Evolutionary conservation across 495 filamentous ascomycete species (phyloP), one percentile per base, ranked within the genome.

Genomic region (Staphylotrichum longicolle): DNA sequence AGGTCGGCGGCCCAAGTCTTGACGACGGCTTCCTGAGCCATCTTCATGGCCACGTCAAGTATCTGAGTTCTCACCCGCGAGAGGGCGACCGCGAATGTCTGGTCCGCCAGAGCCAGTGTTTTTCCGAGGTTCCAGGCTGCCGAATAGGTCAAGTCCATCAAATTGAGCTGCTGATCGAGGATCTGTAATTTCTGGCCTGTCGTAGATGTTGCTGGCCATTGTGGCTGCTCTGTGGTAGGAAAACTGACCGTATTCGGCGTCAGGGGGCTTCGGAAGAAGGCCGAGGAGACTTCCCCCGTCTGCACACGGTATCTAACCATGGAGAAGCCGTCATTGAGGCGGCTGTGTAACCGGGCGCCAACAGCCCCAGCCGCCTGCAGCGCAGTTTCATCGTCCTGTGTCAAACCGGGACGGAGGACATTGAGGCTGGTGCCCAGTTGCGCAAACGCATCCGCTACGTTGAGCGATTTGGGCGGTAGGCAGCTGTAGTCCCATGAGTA

Each of bases 81-180:
- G 5, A 81, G 55, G 0, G 70, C 67, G 3, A 66, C 33, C 9
- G 54, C 60, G 47, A 79, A 77, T 0, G 50, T 34, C 6, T 37
- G 41, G 57, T 80, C 70, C 0, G 53, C 68, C 0, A 77, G 51
- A 1, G 72, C 78, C 40, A 80, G 40, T 1, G 60, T 65, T 14
- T 65, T 64, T 0, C 81, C 81, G 0, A 83, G 58, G 34, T 79
- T 64, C 81, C 81, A 84, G 0, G 81, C 81, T 0, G 65, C 49
- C 4, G 67, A 71, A 53, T 81, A 83, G 1, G 76, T 75, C 7
- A 82, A 58, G 58, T 84, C 80, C 75, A 83, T 80, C 6, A 85
- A 27, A 0, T 74, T 73, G 0, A 72, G 42, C 2, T 72, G 10
- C 10, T 52, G 35, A 50, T 86, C 83, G 1, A 85, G 46, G 10